Conservation (phyloP, 2,329 filamentous ascomycete species). For the Pseudogymnoascus sp. region DNA sequence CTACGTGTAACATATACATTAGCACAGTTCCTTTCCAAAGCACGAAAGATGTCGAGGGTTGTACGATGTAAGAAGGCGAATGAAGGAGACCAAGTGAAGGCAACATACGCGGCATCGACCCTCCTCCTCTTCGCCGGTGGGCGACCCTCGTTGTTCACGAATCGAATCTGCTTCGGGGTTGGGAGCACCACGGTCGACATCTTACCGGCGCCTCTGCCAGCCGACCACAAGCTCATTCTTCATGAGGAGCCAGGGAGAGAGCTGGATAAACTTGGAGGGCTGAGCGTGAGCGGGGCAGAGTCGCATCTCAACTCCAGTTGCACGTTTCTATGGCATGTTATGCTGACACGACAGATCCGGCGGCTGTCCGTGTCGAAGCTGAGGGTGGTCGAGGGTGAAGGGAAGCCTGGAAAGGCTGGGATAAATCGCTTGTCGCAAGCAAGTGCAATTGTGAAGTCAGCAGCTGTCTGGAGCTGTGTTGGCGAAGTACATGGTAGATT, state of each 20-base stretch:
- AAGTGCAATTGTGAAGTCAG: constrained; percentile 1
- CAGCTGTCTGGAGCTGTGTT: constrained; percentile 3
- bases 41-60: constrained; percentile 1
- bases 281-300: constrained; percentile 4
- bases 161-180: constrained; percentile 57
- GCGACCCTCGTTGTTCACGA: constrained; percentile 74
- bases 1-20: constrained; percentile 30
- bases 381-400: not conserved
- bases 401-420: not conserved
- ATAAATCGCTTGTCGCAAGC: not conserved
- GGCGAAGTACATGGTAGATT: not conserved
- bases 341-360: constrained; percentile 1
- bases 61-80: constrained; percentile 9
- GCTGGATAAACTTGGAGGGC: not conserved
- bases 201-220: constrained; percentile 6
- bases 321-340: constrained; percentile 1
- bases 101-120: constrained; percentile 66
- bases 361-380: constrained; percentile 3
- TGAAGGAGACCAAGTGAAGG: constrained; percentile 15
- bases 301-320: constrained; percentile 8
- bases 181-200: constrained; percentile 14
- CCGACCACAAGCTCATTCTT: constrained; percentile 9
- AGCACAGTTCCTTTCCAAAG: not conserved
- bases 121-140: constrained; percentile 70
- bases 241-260: not conserved